These are phyloP conservation scores for Hordeum vulgare DNA, from an alignment of 176 grass and related monocot species.

Conservation along the genomic window MorexV3_pseudomolecules_assembly NC_058523.1:349040903-349041402, in stretches of 20 bases:
- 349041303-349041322: slow-evolving; percentile 80
- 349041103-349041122: background rate
- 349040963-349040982: background rate
- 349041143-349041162: slow-evolving; percentile 10
- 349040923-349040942: background rate
- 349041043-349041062: background rate
- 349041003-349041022: background rate
- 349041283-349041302: slow-evolving; percentile 79
- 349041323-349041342: slow-evolving; percentile 55
- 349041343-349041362: slow-evolving; percentile 79
- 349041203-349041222: background rate
- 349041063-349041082: slow-evolving; percentile 28
- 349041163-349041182: background rate
- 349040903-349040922: background rate
- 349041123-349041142: background rate
- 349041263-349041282: slow-evolving; percentile 60
- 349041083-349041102: slow-evolving; percentile 12
- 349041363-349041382: slow-evolving; percentile 10
- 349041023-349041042: background rate
- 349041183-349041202: background rate
- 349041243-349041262: slow-evolving; percentile 68
- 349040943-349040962: background rate
- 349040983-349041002: background rate
- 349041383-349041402: background rate
- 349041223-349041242: slow-evolving; percentile 96